A percentile compares a stretch with the other conserved stretches of the same genome.
These are phyloP conservation scores for Bifiguratus adelaidae DNA, from an alignment of 192 early-diverging fungal genomes.

Conservation along the genomic window DNA sequence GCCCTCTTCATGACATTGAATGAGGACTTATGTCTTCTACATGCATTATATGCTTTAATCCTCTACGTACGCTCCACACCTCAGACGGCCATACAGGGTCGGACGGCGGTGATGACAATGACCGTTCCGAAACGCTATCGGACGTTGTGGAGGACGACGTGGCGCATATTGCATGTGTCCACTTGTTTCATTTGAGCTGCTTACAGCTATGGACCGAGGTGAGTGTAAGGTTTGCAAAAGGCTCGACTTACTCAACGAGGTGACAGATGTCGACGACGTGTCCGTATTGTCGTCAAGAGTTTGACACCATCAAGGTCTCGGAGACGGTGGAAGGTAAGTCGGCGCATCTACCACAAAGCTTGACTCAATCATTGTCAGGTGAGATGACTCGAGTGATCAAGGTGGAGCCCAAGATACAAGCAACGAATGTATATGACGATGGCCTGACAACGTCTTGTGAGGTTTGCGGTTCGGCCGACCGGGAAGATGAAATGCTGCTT, in stretches of 20 bases:
- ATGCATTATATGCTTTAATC: not conserved
- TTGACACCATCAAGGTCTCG: not conserved
- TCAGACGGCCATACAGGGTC: too few relatives aligned
- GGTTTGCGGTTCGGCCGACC: not conserved
- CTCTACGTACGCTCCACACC: not conserved
- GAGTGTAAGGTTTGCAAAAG: not conserved
- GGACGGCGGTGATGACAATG: too few relatives aligned
- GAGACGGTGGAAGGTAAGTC: not conserved
- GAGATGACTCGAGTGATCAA: not conserved
- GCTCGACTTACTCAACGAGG: not conserved
- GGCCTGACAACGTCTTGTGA: not conserved
- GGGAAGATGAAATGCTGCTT: not conserved
- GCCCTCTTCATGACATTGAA: too few relatives aligned
- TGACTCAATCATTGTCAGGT: not conserved
- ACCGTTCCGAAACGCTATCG: not conserved
- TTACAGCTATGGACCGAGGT: not conserved
- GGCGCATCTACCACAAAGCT: not conserved
- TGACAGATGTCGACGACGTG: not conserved
- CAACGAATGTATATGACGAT: not conserved
- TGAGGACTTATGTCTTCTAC: not conserved
- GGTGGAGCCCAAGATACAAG: not conserved
- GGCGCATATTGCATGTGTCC: not conserved
- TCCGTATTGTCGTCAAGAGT: not conserved
- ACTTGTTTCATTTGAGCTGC: not conserved
- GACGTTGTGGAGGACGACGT: not conserved